Conservation (phyloP, 2,329 filamentous ascomycete species). For the Hymenotorrendiella dingleyae region DNA sequence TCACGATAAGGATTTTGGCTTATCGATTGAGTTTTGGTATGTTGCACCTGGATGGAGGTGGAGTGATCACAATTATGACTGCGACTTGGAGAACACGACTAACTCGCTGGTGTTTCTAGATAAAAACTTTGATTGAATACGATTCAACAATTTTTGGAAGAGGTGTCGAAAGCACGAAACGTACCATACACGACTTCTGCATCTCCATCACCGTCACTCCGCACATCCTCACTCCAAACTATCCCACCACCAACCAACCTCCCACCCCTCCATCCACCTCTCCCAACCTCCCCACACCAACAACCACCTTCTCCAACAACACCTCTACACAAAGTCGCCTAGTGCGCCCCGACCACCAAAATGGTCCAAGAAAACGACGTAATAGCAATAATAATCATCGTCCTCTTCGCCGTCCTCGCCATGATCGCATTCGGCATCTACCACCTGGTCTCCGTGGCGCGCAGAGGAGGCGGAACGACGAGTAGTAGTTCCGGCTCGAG, state of each 20-base stretch:
- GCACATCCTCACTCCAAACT: neutral
- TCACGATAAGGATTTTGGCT: too few species aligned
- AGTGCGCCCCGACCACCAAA: conserved; percentile 30
- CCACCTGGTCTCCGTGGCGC: conserved; percentile 48
- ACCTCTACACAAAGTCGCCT: neutral
- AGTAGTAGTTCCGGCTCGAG: conserved; percentile 14
- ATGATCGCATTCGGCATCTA: conserved; percentile 59
- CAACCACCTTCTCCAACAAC: neutral
- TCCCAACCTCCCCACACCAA: neutral
- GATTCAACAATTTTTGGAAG: too few species aligned
- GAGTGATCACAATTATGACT: too few species aligned
- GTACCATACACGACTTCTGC: too few species aligned
- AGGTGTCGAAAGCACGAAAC: too few species aligned
- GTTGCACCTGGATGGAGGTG: too few species aligned
- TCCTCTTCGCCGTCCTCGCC: conserved; percentile 58
- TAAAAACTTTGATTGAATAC: too few species aligned
- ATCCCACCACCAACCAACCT: neutral
- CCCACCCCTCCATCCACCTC: neutral
- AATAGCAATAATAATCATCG: conserved; percentile 63
- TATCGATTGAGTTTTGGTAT: too few species aligned
- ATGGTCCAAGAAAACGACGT: conserved; percentile 61
- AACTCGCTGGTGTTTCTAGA: too few species aligned
- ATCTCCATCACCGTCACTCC: too few species aligned
- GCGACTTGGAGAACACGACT: too few species aligned
- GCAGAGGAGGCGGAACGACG: conserved; percentile 14